Conservation (phyloP, 176 grass and related monocot species). For the Musa beccarii region DNA sequence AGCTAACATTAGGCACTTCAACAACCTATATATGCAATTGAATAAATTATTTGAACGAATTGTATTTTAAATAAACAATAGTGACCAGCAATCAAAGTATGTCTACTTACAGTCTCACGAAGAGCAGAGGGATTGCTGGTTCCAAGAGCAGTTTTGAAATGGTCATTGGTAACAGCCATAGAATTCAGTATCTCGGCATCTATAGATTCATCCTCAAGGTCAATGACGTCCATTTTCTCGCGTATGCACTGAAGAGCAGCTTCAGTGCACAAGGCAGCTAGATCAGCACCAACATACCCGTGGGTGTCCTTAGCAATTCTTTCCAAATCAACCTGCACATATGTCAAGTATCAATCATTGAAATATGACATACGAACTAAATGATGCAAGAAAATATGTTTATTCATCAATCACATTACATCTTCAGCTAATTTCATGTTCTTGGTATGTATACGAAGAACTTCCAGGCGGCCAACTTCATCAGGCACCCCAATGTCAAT, state of each 20-base stretch:
- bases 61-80: no score
- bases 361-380: neutral
- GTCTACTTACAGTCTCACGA: neutral
- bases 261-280: conserved; percentile 40
- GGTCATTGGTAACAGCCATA: conserved; percentile 15
- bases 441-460: conserved; percentile 50
- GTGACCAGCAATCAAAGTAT: neutral
- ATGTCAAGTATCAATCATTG: neutral
- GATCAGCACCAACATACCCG: conserved; percentile 37
- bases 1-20: conserved; percentile 43
- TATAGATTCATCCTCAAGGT: conserved; percentile 27
- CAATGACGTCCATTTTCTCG: conserved; percentile 34
- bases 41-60: neutral
- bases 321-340: conserved; percentile 27
- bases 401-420: conserved; percentile 3
- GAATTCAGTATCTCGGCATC: conserved; percentile 42
- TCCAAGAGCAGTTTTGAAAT: conserved; percentile 12
- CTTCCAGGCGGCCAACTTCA: conserved; percentile 43
- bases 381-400: neutral
- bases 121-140: conserved; percentile 11
- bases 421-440: conserved; percentile 29
- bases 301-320: conserved; percentile 31
- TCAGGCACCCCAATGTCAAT: conserved; percentile 48
- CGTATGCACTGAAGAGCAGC: conserved; percentile 38
- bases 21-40: conserved; percentile 14